Percentiles rank a stretch among this genome's conserved stretches.
phyloP scores from a whole-genome alignment of 306 rosid species.

The Albizia julibrissin region DNA sequence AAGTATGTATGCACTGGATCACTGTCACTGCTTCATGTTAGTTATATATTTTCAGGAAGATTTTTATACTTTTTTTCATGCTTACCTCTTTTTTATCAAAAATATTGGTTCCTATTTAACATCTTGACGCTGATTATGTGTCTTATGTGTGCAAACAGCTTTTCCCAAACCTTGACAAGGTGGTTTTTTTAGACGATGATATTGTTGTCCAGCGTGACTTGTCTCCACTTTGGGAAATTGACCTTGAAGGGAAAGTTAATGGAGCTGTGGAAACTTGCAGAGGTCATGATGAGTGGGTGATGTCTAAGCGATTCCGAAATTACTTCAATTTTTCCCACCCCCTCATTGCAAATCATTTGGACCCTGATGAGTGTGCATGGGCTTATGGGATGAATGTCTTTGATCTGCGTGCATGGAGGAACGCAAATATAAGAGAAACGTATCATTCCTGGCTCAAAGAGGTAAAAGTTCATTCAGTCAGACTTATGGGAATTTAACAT shows the following conservation, averaged over 20 bases:
- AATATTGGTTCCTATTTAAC: conserved; percentile 6
- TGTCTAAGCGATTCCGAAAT: conserved; percentile 52
- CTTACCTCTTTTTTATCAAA: not conserved
- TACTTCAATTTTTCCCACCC: conserved; percentile 55
- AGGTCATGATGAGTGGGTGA: conserved; percentile 59
- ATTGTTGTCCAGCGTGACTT: conserved; percentile 55
- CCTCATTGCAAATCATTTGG: conserved; percentile 40
- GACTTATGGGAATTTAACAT: not conserved
- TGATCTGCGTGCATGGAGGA: conserved; percentile 54
- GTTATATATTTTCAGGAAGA: not conserved
- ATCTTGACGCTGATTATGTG: conserved; percentile 35
- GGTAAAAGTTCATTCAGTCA: conserved; percentile 38
- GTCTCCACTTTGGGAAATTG: conserved; percentile 59
- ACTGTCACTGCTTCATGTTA: not conserved
- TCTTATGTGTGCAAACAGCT: conserved; percentile 60
- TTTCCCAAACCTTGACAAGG: conserved; percentile 93
- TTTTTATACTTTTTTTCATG: not conserved
- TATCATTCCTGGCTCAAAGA: conserved; percentile 57
- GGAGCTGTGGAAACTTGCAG: conserved; percentile 62
- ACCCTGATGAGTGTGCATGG: conserved; percentile 63
- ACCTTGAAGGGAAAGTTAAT: conserved; percentile 54
- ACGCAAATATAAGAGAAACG: conserved; percentile 39
- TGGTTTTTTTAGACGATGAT: conserved; percentile 58
- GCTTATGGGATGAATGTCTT: conserved; percentile 63
- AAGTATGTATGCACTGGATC: not conserved